Conservation (phyloP, 805 yeast species). For the Pichia sporocuriosa region DNA sequence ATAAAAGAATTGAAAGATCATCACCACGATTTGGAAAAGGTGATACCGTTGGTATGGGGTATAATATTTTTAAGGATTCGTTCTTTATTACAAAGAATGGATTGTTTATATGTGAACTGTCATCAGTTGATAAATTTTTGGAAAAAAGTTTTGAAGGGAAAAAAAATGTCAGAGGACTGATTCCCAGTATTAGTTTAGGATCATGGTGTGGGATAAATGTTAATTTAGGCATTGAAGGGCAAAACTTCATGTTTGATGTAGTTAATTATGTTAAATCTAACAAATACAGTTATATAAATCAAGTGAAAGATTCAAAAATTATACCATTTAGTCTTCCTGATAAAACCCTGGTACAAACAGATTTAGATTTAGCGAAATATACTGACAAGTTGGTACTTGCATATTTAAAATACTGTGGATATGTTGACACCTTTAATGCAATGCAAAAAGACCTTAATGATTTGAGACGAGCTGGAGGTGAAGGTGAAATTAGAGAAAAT, state of each 20-base stretch:
- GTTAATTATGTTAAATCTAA: constrained; percentile 37
- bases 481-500: constrained; percentile 12
- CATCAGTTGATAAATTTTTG: constrained; percentile 4
- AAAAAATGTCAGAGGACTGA: constrained; percentile 5
- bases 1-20: constrained; percentile 31
- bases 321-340: constrained; percentile 7
- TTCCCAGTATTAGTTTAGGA: constrained; percentile 43
- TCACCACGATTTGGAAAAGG: constrained; percentile 43
- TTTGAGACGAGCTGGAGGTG: constrained; percentile 22
- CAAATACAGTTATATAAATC: constrained; percentile 26
- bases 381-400: constrained; percentile 26
- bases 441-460: constrained; percentile 39
- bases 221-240: constrained; percentile 47
- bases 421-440: constrained; percentile 44
- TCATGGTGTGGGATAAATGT: constrained; percentile 38
- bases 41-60: constrained; percentile 80
- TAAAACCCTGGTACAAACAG: constrained; percentile 12
- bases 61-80: constrained; percentile 55
- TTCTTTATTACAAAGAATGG: constrained; percentile 84
- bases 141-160: constrained; percentile 7
- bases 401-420: constrained; percentile 56
- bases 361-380: constrained; percentile 16
- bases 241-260: constrained; percentile 44
- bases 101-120: constrained; percentile 46
- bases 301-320: constrained; percentile 13